Conservation (phyloP, 1,139 yeast species). For the Yamadazyma jaroonii region DNA sequence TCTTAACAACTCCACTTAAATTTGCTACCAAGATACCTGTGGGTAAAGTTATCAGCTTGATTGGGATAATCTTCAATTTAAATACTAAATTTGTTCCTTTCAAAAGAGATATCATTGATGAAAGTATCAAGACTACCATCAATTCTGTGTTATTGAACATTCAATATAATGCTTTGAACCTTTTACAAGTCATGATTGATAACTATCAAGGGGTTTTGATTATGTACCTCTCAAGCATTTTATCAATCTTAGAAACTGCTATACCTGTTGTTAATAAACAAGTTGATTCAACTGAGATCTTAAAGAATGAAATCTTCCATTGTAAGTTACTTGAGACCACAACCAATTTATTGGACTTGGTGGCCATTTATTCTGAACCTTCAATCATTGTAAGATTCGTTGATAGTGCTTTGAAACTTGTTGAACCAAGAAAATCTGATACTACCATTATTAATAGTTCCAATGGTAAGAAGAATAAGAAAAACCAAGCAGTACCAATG, state of each 20-base stretch:
- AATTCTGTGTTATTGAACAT: conserved; percentile 38
- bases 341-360: conserved; percentile 26
- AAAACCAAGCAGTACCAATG: conserved; percentile 44
- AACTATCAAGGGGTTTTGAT: conserved; percentile 45
- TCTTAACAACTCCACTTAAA: conserved; percentile 45
- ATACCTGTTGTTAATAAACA: conserved; percentile 47
- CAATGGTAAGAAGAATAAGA: conserved; percentile 35
- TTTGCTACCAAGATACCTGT: conserved; percentile 54
- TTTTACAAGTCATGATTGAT: conserved; percentile 37
- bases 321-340: conserved; percentile 28
- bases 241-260: conserved; percentile 52
- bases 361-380: conserved; percentile 35
- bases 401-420: conserved; percentile 43
- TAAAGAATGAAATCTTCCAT: conserved; percentile 29
- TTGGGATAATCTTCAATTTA: conserved; percentile 52
- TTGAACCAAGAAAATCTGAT: conserved; percentile 33
- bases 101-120: conserved; percentile 58
- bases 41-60: conserved; percentile 47
- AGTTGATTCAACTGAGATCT: conserved; percentile 29
- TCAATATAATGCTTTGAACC: conserved; percentile 41
- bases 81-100: conserved; percentile 54
- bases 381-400: conserved; percentile 41
- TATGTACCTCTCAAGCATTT: conserved; percentile 46
- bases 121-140: conserved; percentile 39
- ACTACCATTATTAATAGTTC: conserved; percentile 1